phyloP scores from a whole-genome alignment of 495 filamentous ascomycete genomes.

The Rostrohypoxylon terebratum region DNA sequence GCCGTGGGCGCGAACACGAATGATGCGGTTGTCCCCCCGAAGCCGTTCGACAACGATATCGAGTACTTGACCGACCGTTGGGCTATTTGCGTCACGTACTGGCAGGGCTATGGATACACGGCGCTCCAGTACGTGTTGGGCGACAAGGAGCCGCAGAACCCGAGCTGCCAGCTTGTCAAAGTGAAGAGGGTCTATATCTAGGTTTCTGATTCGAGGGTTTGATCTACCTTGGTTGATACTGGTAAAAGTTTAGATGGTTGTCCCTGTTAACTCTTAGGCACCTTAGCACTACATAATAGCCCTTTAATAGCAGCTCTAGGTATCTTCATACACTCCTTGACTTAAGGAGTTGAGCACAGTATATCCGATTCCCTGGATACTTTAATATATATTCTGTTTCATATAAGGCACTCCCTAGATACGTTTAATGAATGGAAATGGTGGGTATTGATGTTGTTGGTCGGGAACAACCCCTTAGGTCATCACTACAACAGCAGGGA shows the following conservation, averaged over 20 bases:
- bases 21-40: conserved; percentile 32
- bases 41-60: conserved; percentile 31
- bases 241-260: background rate
- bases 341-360: background rate
- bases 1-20: conserved; percentile 29
- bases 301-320: background rate
- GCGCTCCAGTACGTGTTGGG: conserved; percentile 40
- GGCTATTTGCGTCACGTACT: conserved; percentile 40
- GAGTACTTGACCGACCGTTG: conserved; percentile 36
- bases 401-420: background rate
- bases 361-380: background rate
- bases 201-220: background rate
- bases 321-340: background rate
- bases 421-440: background rate
- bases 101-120: conserved; percentile 38
- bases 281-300: background rate
- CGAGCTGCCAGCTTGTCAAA: conserved; percentile 35
- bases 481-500: background rate
- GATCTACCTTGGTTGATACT: conserved; percentile 7
- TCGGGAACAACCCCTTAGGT: background rate
- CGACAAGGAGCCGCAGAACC: conserved; percentile 36
- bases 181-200: conserved; percentile 36
- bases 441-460: background rate
- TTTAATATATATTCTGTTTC: background rate
- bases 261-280: background rate